Evolutionary conservation across 306 rosid genomes (phyloP), one percentile per base, ranked within the genome.

Genomic region (Glycine soja): DNA sequence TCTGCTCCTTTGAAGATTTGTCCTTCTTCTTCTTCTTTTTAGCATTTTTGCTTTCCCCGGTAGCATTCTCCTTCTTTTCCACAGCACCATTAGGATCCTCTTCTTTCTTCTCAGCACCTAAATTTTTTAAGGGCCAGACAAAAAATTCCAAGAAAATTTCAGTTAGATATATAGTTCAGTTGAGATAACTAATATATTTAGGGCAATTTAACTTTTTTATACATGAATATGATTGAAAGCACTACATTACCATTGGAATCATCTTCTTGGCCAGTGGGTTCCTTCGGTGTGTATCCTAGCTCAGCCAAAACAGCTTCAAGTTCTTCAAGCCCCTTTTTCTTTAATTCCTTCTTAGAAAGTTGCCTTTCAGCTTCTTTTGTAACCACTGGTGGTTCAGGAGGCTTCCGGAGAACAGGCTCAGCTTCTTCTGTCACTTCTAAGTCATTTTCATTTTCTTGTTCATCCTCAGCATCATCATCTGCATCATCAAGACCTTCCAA

Each of bases 1-100:
- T 90, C 43, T 66, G 80, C 86, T 90, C 97, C 88, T 92, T 92
- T 2, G 66, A 57, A 75, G 90, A 75, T 80, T 88, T 91, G 42
- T 91, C 97, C 92, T 92, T 90, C 91, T 92, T 90, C 74, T 92
- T 92, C 91, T 92, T 92, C 90, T 88, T 92, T 56, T 74, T 92
- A 11, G 90, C 86, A 80, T 51, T 78, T 83, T 90, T 92, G 90
- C 89, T 85, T 81, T 89, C 93, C 67, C 87, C 94, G 0, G 82
- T 1, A 48, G 82, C 78, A 76, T 74, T 87, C 38, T 88, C 93
- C 81, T 87, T 89, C 87, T 85, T 90, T 54, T 90, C 92, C 36
- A 72, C 76, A 48, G 84, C 86, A 51, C 86, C 91, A 57, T 82
- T 75, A 46, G 7, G 42, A 16, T 80, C 85, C 65, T 51, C 82